phyloP scores from a whole-genome alignment of 305 asterid species.

The Coffea humblotiana region DNA sequence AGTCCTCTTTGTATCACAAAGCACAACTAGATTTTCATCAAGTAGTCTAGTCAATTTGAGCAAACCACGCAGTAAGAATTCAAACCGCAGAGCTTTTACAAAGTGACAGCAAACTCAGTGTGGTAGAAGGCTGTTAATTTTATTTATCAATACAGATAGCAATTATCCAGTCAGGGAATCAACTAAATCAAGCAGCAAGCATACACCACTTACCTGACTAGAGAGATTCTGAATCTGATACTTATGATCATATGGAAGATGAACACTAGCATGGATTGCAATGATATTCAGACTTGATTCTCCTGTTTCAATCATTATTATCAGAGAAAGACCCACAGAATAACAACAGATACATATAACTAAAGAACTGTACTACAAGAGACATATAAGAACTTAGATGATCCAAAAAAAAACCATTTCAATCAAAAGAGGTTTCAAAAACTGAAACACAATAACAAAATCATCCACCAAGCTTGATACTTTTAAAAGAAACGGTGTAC shows the following conservation, averaged over 20 bases:
- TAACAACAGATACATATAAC: constrained; percentile 1
- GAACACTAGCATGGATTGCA: constrained; percentile 84
- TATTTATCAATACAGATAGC: background rate
- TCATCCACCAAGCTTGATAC: background rate
- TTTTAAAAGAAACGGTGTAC: background rate
- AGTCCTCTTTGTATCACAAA: background rate
- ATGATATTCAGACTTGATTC: constrained; percentile 62
- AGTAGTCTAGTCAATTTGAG: background rate
- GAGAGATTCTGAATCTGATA: constrained; percentile 90
- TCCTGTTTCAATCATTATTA: constrained; percentile 45
- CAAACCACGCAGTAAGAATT: background rate
- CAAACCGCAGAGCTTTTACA: background rate
- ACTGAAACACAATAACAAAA: background rate
- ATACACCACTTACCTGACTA: constrained; percentile 55
- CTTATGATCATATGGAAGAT: constrained; percentile 76
- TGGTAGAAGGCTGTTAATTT: background rate
- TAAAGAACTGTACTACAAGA: background rate
- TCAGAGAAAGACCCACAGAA: background rate
- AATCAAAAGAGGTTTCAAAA: background rate
- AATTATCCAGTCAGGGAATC: background rate
- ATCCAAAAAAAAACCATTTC: background rate
- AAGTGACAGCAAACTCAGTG: background rate
- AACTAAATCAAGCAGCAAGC: constrained; percentile 2
- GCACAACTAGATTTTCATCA: background rate
- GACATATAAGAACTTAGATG: background rate